phyloP scores from a whole-genome alignment of 306 rosid species.

The Lathyrus sativus region DNA sequence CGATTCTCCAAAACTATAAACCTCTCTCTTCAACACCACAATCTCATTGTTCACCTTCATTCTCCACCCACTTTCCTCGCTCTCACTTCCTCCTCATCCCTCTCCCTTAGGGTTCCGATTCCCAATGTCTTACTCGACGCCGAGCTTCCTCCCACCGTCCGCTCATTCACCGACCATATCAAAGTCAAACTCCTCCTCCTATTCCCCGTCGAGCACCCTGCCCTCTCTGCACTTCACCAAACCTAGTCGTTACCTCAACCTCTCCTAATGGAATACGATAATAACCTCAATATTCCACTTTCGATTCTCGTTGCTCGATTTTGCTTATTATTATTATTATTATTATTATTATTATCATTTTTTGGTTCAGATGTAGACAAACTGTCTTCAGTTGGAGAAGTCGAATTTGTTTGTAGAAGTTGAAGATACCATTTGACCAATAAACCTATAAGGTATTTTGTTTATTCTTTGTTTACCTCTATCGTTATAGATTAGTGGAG shows the following conservation, averaged over 20 bases:
- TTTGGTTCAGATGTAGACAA: slow-evolving; percentile 56
- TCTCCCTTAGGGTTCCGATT: slow-evolving; percentile 67
- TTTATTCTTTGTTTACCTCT: neutral
- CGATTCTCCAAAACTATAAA: slow-evolving; percentile 36
- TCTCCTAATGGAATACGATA: slow-evolving; percentile 65
- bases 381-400: too few relatives aligned
- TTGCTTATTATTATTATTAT: neutral
- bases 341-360: too few relatives aligned
- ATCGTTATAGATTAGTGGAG: neutral
- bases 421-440: slow-evolving; percentile 67
- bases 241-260: slow-evolving; percentile 31
- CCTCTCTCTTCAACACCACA: slow-evolving; percentile 56
- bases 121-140: slow-evolving; percentile 70
- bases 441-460: slow-evolving; percentile 60
- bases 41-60: slow-evolving; percentile 52
- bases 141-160: slow-evolving; percentile 57
- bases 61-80: slow-evolving; percentile 48
- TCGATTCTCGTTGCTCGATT: neutral
- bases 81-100: neutral
- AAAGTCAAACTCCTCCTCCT: too few relatives aligned
- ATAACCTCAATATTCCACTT: slow-evolving; percentile 32
- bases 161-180: slow-evolving; percentile 66
- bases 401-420: slow-evolving; percentile 68
- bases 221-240: slow-evolving; percentile 48
- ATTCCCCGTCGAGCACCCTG: slow-evolving; percentile 78